Conservation (phyloP, 2,329 filamentous ascomycete genomes). For the Verticillium zaregamsianum region DNA sequence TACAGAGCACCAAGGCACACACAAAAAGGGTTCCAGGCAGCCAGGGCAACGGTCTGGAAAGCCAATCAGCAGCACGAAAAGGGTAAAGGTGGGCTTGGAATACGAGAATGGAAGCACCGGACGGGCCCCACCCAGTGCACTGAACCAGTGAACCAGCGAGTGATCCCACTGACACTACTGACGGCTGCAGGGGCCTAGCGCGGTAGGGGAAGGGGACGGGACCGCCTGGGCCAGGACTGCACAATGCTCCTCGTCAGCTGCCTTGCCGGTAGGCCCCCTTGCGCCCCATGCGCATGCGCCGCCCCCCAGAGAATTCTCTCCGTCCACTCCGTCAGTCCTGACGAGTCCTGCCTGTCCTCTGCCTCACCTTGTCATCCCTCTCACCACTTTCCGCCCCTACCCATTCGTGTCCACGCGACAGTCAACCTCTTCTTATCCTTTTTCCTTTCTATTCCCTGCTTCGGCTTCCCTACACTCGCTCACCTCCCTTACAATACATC, state of each 20-base stretch:
- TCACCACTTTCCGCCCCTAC: neutral
- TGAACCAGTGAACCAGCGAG: neutral
- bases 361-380: neutral
- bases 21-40: neutral
- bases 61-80: neutral
- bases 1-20: neutral
- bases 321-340: neutral
- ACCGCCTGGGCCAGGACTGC: neutral
- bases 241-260: neutral
- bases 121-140: neutral
- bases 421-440: neutral
- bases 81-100: neutral
- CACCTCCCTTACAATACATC: neutral
- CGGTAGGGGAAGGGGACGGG: neutral
- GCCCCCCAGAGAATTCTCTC: neutral
- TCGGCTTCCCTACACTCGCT: constrained; percentile 1
- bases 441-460: neutral
- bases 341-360: neutral
- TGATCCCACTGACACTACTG: neutral
- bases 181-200: neutral
- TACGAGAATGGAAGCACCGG: neutral
- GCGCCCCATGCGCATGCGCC: neutral
- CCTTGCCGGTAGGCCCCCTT: too few relatives aligned
- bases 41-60: neutral
- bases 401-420: neutral